These are phyloP conservation scores for Sporobolomyces phaffii DNA, from an alignment of 768 basidiomycete species.

Conservation along the genomic window DNA sequence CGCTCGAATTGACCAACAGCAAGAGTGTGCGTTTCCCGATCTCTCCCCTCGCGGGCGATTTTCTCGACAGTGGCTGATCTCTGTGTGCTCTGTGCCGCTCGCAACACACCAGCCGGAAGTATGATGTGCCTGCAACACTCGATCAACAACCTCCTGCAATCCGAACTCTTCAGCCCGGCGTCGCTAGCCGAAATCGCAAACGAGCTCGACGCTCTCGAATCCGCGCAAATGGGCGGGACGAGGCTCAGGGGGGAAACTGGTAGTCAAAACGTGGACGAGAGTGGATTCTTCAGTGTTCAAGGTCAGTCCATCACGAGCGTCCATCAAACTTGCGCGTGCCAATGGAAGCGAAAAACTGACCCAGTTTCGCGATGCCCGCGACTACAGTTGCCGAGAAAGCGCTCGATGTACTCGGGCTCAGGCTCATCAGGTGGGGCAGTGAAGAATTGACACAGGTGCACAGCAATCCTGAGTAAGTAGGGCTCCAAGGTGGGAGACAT, in stretches of 20 bases:
- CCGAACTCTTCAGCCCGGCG: conserved; percentile 32
- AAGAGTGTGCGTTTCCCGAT: conserved; percentile 30
- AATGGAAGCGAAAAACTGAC: too few relatives aligned
- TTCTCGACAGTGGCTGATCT: not conserved
- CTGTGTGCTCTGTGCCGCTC: too few relatives aligned
- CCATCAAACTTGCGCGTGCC: too few relatives aligned
- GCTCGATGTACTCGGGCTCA: conserved; percentile 34
- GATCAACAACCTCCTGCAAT: conserved; percentile 42
- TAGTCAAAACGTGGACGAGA: conserved; percentile 40
- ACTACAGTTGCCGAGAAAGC: conserved; percentile 39
- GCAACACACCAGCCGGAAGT: conserved; percentile 8
- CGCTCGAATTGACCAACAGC: too few relatives aligned
- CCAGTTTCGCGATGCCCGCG: too few relatives aligned
- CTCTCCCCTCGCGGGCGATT: too few relatives aligned
- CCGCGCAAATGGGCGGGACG: conserved; percentile 26
- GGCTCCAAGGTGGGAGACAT: too few relatives aligned
- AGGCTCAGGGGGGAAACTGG: conserved; percentile 4
- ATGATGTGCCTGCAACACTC: conserved; percentile 41
- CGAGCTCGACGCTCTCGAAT: conserved; percentile 39
- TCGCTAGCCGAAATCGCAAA: conserved; percentile 40
- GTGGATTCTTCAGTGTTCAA: conserved; percentile 39
- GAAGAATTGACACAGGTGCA: conserved; percentile 25
- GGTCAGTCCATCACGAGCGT: conserved; percentile 13
- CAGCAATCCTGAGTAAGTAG: conserved; percentile 37
- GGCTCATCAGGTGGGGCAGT: conserved; percentile 39